A percentile compares a stretch with the other conserved stretches of the same genome.
These are phyloP conservation scores for Krasilnikovozyma curviuscula DNA, from an alignment of 768 basidiomycete genomes.

Conservation along the genomic window DNA sequence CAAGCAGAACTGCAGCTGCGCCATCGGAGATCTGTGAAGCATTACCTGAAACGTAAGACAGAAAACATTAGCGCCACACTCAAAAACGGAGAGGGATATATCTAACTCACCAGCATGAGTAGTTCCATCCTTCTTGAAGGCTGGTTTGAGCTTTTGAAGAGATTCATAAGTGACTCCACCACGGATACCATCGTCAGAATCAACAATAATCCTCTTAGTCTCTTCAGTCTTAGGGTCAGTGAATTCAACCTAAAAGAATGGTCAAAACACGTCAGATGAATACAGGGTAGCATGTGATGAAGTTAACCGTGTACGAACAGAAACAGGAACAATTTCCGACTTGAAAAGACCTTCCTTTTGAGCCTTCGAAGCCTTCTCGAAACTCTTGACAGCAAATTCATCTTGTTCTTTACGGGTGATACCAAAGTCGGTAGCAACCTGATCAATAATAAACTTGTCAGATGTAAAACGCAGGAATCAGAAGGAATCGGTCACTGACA, in stretches of 20 bases:
- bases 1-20: conserved; percentile 70
- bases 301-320: too few species aligned
- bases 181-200: conserved; percentile 66
- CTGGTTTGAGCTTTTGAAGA: conserved; percentile 64
- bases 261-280: not conserved
- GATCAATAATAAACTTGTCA: conserved; percentile 31
- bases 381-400: conserved; percentile 65
- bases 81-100: not conserved
- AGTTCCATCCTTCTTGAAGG: conserved; percentile 49
- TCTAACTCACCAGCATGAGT: conserved; percentile 46
- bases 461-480: not conserved
- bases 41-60: conserved; percentile 35
- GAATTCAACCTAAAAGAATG: conserved; percentile 35
- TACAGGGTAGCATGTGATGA: not conserved
- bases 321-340: conserved; percentile 66
- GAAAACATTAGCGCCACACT: not conserved
- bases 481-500: conserved; percentile 27
- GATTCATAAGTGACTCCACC: conserved; percentile 64
- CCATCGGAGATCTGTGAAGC: conserved; percentile 83
- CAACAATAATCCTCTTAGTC: conserved; percentile 47
- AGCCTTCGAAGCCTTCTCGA: conserved; percentile 63
- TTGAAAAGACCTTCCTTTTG: conserved; percentile 64
- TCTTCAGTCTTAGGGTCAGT: conserved; percentile 56
- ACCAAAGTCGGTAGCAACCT: conserved; percentile 46
- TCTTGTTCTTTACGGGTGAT: conserved; percentile 64